Conservation (phyloP, 1,139 yeast species). For the Yamadazyma diddensiae region DNA sequence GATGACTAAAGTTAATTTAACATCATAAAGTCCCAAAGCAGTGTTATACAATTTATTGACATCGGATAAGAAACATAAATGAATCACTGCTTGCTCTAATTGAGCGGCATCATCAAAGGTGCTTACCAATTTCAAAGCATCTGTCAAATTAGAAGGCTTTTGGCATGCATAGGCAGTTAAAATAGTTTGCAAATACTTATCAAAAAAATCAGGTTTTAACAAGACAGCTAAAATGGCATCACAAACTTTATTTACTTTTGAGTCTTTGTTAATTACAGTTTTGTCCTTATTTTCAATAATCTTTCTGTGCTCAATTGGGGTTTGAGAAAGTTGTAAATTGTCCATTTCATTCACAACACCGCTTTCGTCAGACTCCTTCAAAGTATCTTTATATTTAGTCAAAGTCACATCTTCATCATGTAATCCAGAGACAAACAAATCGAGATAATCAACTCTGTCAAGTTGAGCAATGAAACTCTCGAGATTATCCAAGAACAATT, state of each 20-base stretch:
- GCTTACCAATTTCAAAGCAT: conserved; percentile 67
- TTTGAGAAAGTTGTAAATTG: conserved; percentile 7
- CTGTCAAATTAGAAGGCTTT: conserved; percentile 77
- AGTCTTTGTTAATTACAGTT: conserved; percentile 31
- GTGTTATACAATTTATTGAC: conserved; percentile 77
- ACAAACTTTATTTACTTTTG: conserved; percentile 79
- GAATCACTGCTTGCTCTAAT: conserved; percentile 67
- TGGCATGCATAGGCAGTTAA: conserved; percentile 93
- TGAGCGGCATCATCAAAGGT: conserved; percentile 43
- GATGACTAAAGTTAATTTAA: conserved; percentile 72
- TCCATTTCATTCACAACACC: conserved; percentile 4
- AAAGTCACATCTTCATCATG: conserved; percentile 82
- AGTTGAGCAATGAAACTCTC: conserved; percentile 72
- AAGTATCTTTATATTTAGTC: conserved; percentile 81
- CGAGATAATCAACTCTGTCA: conserved; percentile 70
- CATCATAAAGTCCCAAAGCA: conserved; percentile 80
- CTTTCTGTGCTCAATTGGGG: conserved; percentile 15
- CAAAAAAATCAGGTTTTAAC: conserved; percentile 48
- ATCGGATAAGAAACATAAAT: conserved; percentile 87
- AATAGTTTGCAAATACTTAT: conserved; percentile 68
- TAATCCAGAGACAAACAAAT: conserved; percentile 81
- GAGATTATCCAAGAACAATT: conserved; percentile 58
- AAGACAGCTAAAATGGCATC: conserved; percentile 62
- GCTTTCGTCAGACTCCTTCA: conserved; percentile 21
- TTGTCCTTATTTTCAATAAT: conserved; percentile 32